Conservation (phyloP, 768 basidiomycete genomes). For the Phaffia australis region DNA sequence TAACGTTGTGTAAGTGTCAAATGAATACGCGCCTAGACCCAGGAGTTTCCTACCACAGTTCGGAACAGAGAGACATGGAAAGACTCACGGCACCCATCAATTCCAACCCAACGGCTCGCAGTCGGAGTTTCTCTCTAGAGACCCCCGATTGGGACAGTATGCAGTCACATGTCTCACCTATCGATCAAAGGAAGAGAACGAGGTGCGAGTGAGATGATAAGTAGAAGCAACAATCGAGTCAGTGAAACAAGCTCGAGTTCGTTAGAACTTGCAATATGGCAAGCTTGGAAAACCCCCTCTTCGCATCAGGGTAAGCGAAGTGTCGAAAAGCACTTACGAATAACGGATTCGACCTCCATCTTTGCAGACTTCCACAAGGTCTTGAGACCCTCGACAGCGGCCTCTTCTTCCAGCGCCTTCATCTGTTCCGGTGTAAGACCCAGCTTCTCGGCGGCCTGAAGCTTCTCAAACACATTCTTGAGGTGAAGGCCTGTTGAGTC, state of each 20-base stretch:
- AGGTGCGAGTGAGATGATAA: neutral
- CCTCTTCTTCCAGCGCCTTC: conserved; percentile 39
- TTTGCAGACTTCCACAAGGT: conserved; percentile 40
- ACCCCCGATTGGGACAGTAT: conserved; percentile 35
- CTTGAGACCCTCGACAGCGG: conserved; percentile 37
- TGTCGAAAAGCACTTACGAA: conserved; percentile 28
- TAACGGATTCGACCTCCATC: conserved; percentile 38
- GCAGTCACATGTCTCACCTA: conserved; percentile 33
- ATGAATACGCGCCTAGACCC: neutral
- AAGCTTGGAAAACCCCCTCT: too few relatives aligned
- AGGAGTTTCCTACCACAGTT: neutral
- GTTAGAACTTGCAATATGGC: neutral
- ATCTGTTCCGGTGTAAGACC: conserved; percentile 37
- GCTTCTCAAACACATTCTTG: conserved; percentile 38
- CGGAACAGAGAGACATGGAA: neutral
- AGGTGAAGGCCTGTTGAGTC: conserved; percentile 32
- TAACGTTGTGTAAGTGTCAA: neutral
- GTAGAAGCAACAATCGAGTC: neutral
- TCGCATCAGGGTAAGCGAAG: too few relatives aligned
- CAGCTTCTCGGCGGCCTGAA: conserved; percentile 35
- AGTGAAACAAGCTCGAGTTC: neutral
- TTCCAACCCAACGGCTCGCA: conserved; percentile 35
- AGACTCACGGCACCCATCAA: conserved; percentile 36
- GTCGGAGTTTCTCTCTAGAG: conserved; percentile 32
- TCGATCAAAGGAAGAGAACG: neutral